Evolutionary conservation across 441 rosid genomes (phyloP).

Genomic region (Rhodomyrtus psidioides): DNA sequence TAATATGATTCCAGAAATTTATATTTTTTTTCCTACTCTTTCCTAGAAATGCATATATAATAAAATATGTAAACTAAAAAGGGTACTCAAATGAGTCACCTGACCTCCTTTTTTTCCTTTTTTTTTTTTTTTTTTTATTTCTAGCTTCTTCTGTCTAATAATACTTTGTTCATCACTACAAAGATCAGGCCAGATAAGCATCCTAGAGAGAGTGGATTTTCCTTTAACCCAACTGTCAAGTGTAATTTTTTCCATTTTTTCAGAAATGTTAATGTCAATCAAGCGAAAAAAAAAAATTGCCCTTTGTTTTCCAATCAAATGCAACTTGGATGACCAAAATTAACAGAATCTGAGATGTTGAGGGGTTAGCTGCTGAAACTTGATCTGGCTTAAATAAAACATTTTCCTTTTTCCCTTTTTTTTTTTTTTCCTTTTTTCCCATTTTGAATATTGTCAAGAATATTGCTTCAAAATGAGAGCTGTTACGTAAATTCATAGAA

Average conservation of each 20-base stretch:
- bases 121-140: too few relatives aligned
- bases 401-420: too few relatives aligned
- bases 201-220: too few relatives aligned
- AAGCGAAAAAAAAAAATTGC: neutral
- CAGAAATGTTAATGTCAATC: neutral
- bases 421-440: too few relatives aligned
- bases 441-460: too few relatives aligned
- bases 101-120: neutral
- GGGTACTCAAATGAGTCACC: neutral
- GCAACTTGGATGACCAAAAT: too few relatives aligned
- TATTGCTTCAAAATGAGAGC: too few relatives aligned
- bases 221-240: too few relatives aligned
- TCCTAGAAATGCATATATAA: neutral
- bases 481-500: too few relatives aligned
- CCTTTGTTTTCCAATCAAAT: neutral
- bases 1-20: too few relatives aligned
- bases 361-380: neutral
- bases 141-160: neutral
- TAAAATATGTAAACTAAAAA: neutral
- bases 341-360: neutral
- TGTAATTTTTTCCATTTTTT: too few relatives aligned
- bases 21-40: neutral
- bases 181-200: neutral
- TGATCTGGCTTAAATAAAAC: too few relatives aligned
- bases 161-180: neutral